Evolutionary conservation across 345 rosid genomes (phyloP), one percentile per base, ranked within the genome.

Genomic region (Bruguiera gymnorhiza): DNA sequence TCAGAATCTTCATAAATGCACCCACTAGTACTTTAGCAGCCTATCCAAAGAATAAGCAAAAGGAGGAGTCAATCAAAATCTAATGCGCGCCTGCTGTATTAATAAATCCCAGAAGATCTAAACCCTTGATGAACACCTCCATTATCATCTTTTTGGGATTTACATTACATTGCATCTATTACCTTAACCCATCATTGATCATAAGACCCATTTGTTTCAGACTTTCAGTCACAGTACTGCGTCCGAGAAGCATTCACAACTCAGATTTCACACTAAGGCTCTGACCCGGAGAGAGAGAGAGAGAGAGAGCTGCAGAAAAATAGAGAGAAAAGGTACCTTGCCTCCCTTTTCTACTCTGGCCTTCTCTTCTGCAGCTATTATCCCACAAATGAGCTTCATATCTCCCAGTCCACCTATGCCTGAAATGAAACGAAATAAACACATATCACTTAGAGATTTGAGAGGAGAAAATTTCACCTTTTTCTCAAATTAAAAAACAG

Each of bases 351-450:
- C 97, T 88, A 53, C 93, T 86, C 60, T 92, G 96, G 27, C 97
- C 97, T 88, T 89, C 96, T 73, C 97, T 88, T 82, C 92, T 81
- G 75, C 96, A 89, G 70, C 97, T 92, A 73, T 89, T 92, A 73
- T 92, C 97, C 96, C 97, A 91, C 73, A 91, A 80, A 80, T 91
- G 97, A 76, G 97, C 97, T 87, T 91, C 97, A 73, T 89, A 91
- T 78, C 97, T 91, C 9, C 97, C 95, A 0, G 97, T 90, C 97
- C 97, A 90, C 80, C 97, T 83, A 85, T 91, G 97, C 65, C 97
- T 91, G 36, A 56, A 59, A 26, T 61, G 24, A 48, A 46, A 31
- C n/a, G n/a, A 62, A 55, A 19, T 39, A 37, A 54, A 19, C 9
- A 32, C 7, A 59, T 56, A 6, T 43, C 26, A 29, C n/a, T 56